Base-by-base conservation (phyloP, 2,329 filamentous ascomycete species). In the Plenodomus lindquistii region DNA sequence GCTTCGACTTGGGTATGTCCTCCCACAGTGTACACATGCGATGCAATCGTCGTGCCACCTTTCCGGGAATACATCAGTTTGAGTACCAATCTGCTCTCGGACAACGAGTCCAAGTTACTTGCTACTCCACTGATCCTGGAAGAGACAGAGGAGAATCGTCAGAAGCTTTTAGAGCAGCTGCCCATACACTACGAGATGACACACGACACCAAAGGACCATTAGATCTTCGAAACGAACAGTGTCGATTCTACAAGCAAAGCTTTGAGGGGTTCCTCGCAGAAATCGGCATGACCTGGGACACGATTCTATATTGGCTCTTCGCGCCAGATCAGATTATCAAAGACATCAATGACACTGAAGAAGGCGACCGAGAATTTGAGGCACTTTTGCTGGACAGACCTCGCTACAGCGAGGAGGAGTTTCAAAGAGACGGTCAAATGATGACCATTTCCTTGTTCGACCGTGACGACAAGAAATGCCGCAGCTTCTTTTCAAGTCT, bases 51-150 rank as follows among this genome's bases (percentile, higher is more conserved):
- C 1, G 51, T 76, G 18, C 75, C 75, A 2, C 50, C 48, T 9
- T 77, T 75, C 54, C 69, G 65, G 2, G 72, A 76, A 47, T 77
- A 74, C 49, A 70, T 75, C n/a, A 69, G 62, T 34, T 59, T 78
- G 37, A 70, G 66, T 40, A 55, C 69, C 34, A 78, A 73, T 45
- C 59, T 78, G 3, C 68, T 78, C 0, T 67, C 71, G 3, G 66
- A 70, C 13, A 78, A 78, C 42, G 65, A 71, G 24, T 69, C 59
- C 1, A 73, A 65, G 19, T 46, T 78, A n/a, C 65, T 73, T n/a
- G 67, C 69, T 18, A 73, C 69, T 61, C 66, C 67, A 1, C 67
- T 62, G 39, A 61, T 69, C 18, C 37, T 60, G 7, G 65, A 75
- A n/a, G 59, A 60, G 18, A 48, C 60, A 13, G 46, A 54, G 16